Evolutionary conservation across 805 yeast species (phyloP), one percentile per base, ranked within the genome.

Genomic region (Barnettozyma sp.): DNA sequence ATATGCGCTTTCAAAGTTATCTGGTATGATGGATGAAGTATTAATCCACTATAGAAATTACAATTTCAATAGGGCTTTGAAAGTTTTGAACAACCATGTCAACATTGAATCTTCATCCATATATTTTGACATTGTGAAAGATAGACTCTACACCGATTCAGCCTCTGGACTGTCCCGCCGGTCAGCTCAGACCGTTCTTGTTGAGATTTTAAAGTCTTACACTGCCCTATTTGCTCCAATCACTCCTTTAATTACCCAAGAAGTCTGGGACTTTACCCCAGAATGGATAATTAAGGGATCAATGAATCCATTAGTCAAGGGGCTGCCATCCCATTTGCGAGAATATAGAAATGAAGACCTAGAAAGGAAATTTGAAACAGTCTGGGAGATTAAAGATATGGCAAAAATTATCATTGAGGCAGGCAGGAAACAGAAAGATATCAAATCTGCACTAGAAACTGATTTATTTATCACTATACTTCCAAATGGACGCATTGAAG

Each of bases 101-200:
- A 85, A 81, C 50, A 70, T 73, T 16, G 78, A 76, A 15, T 66
- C 88, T 38, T 86, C 96, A 15, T 75, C 97, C 0, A 64, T 80
- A 21, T 92, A 90, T 58, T 87, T 92, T 58, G 95, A 86, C 51
- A 70, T 84, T 20, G 73, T 82, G 26, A 92, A 92, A 52, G 97
- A 92, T 52, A 65, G 82, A 33, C 65, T 92, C 13, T 92, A 92
- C 55, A 82, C 95, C 0, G 92, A 83, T 42, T 43, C 56, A 0
- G 34, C 48, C 1, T 56, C 59, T 20, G 72, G 81, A 0, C 28
- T 52, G 2, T 63, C 71, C 13, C 69, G 95, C 38, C 62, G 71
- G 35, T 62, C 77, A 2, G 65, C 65, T 0, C 90, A 82, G 55
- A 77, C 82, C 4, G 90, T 82, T 0, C 62, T 92, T 34, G 52